Evolutionary conservation across 2,329 filamentous ascomycete genomes (phyloP).

Genomic region (Elsinoe batatas): DNA sequence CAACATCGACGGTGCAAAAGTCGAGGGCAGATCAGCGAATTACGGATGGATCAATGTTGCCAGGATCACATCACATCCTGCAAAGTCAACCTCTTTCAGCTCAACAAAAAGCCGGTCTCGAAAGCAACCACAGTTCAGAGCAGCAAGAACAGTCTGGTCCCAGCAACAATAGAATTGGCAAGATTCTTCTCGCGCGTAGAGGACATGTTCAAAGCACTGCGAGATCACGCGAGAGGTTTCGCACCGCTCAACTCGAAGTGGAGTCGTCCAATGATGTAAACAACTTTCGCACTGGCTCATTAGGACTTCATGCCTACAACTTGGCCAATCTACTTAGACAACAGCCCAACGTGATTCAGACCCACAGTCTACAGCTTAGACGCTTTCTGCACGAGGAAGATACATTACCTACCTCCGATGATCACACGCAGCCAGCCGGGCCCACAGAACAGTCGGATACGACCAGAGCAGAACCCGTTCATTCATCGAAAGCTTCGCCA

Average conservation of each 20-base stretch:
- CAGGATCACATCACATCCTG: too few species aligned
- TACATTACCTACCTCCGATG: neutral
- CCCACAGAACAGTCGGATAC: too few species aligned
- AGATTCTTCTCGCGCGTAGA: neutral
- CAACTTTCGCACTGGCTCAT: neutral
- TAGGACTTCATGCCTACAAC: neutral
- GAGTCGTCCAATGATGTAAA: neutral
- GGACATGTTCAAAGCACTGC: neutral
- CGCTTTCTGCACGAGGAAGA: constrained; percentile 9
- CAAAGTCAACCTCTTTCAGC: neutral
- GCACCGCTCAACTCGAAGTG: constrained; percentile 1
- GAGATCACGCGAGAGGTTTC: neutral
- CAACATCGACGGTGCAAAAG: neutral
- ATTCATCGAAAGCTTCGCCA: too few species aligned
- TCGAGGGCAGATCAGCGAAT: too few species aligned
- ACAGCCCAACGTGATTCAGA: neutral
- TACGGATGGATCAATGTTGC: too few species aligned
- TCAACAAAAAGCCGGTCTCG: neutral
- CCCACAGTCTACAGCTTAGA: constrained; percentile 6
- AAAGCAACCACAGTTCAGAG: too few species aligned
- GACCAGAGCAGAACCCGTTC: too few species aligned
- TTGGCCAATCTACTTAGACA: neutral
- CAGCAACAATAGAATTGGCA: neutral
- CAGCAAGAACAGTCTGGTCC: too few species aligned
- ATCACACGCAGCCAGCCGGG: neutral